phyloP scores from a whole-genome alignment of 2,329 filamentous ascomycete genomes.

The Pseudogymnoascus sp. region DNA sequence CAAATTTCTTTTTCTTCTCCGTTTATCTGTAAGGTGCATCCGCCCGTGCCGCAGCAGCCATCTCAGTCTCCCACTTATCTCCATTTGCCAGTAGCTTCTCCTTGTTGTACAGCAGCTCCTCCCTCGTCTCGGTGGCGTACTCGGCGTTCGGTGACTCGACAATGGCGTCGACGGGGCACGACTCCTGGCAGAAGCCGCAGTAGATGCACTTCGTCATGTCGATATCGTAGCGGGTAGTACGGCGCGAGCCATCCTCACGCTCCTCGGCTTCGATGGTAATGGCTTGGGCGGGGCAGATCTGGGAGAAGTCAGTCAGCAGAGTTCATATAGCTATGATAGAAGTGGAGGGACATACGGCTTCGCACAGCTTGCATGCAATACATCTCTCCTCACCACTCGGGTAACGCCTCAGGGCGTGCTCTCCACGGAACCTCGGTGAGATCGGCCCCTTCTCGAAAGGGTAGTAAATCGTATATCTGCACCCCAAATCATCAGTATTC shows the following conservation, averaged over 20 bases:
- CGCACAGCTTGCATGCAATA: constrained; percentile 99
- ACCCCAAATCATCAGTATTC: constrained; percentile 9
- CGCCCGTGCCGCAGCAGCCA: constrained; percentile 83
- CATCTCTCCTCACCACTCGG: constrained; percentile 97
- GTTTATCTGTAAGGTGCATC: constrained; percentile 86
- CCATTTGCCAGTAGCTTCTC: constrained; percentile 83
- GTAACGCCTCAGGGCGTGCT: constrained; percentile 93
- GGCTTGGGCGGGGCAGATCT: constrained; percentile 92
- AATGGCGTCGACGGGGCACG: constrained; percentile 94
- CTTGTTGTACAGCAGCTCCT: constrained; percentile 97
- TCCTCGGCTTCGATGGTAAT: constrained; percentile 99
- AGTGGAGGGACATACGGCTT: constrained; percentile 53
- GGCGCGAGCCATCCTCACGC: constrained; percentile 87
- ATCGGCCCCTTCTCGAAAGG: constrained; percentile 99
- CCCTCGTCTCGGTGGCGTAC: constrained; percentile 70
- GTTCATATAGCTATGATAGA: neutral
- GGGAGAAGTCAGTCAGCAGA: constrained; percentile 14
- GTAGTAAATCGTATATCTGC: constrained; percentile 94
- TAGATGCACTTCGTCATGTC: constrained; percentile 99
- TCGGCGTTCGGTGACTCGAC: constrained; percentile 68
- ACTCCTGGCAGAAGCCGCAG: constrained; percentile 98
- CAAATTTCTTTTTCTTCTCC: neutral
- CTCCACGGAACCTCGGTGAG: constrained; percentile 93
- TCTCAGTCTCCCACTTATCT: constrained; percentile 96
- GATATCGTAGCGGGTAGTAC: constrained; percentile 96